phyloP scores from a whole-genome alignment of 805 yeast species.

The Pichia sporocuriosa region DNA sequence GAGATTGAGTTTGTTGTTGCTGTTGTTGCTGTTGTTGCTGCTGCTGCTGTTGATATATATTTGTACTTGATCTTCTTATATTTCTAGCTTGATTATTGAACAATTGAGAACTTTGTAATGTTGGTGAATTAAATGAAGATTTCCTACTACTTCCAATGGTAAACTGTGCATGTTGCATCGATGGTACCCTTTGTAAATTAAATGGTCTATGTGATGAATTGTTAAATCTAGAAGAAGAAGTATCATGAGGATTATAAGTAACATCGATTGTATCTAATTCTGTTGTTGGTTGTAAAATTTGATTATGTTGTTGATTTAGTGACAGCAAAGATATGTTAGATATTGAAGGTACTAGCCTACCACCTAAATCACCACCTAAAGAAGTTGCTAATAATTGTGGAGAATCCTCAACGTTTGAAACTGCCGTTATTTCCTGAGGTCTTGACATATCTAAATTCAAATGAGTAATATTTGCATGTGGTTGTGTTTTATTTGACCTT shows the following conservation, averaged over 20 bases:
- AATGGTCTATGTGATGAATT: conserved; percentile 4
- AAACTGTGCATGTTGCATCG: conserved; percentile 3
- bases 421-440: not conserved
- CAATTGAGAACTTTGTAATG: conserved; percentile 4
- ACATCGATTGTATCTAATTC: too few relatives aligned
- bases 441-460: conserved; percentile 1
- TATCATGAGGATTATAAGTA: not conserved
- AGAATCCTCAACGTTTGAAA: conserved; percentile 13
- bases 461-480: not conserved
- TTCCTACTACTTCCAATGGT: conserved; percentile 10
- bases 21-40: conserved; percentile 1
- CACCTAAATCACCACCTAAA: conserved; percentile 29
- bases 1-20: too few relatives aligned
- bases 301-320: conserved; percentile 21
- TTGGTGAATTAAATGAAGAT: conserved; percentile 15
- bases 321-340: conserved; percentile 32
- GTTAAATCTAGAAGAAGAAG: not conserved
- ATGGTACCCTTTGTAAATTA: conserved; percentile 4
- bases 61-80: conserved; percentile 9
- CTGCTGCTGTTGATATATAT: conserved; percentile 2
- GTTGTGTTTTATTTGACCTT: not conserved
- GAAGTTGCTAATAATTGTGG: conserved; percentile 32
- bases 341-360: conserved; percentile 30
- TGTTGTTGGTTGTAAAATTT: not conserved
- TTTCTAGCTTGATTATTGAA: not conserved